Evolutionary conservation across 306 rosid species (phyloP).

Genomic region (Cicer judaicum): DNA sequence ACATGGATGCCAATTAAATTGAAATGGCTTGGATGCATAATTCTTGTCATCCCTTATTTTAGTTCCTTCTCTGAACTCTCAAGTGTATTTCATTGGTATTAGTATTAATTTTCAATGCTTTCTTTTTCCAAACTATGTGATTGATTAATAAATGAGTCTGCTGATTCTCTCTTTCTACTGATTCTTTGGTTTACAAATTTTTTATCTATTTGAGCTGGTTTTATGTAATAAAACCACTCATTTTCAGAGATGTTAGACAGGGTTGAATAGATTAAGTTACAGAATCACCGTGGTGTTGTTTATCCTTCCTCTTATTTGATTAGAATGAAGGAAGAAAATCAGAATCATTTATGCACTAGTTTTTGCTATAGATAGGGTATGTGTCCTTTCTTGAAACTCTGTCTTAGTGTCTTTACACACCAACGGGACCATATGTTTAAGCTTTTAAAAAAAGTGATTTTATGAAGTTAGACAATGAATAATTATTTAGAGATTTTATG

Average conservation of each 20-base stretch:
- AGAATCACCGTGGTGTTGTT: background rate
- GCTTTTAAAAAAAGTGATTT: background rate
- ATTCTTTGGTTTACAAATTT: background rate
- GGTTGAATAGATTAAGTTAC: background rate
- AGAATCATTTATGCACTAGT: background rate
- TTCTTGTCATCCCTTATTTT: background rate
- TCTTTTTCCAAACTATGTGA: background rate
- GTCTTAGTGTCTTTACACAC: background rate
- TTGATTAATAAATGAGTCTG: background rate
- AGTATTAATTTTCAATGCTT: background rate
- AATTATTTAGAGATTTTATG: background rate
- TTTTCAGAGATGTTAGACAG: background rate
- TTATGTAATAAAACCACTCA: background rate
- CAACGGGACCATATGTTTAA: background rate
- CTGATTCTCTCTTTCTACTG: background rate
- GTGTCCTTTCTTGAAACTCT: background rate
- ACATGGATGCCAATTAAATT: background rate
- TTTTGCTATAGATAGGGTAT: background rate
- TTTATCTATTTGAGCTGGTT: background rate
- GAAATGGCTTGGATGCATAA: background rate
- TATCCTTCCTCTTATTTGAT: background rate
- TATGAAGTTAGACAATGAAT: background rate
- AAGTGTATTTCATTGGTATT: background rate
- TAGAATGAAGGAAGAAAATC: background rate
- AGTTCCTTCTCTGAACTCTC: background rate